Evolutionary conservation across 192 early-diverging fungal species (phyloP), one percentile per base, ranked within the genome.

Genomic region (Backusella psychrophila): DNA sequence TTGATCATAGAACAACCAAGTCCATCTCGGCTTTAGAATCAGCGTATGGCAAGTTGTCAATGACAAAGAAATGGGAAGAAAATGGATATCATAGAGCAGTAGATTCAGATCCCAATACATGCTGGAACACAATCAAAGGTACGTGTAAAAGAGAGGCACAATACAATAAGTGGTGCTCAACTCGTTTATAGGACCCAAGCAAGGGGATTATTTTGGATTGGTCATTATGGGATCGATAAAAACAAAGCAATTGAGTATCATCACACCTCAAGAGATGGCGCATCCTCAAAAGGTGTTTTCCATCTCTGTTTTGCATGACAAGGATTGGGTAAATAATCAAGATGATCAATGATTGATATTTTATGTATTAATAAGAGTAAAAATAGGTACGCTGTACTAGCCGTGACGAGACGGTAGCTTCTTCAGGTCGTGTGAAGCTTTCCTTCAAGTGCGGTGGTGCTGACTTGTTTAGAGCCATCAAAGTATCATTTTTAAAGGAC

Each of bases 161-260:
- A n/a, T n/a, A n/a, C n/a, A n/a, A n/a, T n/a, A n/a, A n/a, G n/a
- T n/a, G n/a, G 33, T 33, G 33, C 33, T 3, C 3, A 33, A 33
- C 33, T 33, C 33, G 33, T 33, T 1, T 33, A 49, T 79, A 82
- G 86, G 49, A 19, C 85, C 87, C 31, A 52, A 75, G 0, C 46
- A 53, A 0, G 86, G 82, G 29, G 87, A 89, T 72, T 87, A 84
- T 33, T 87, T 89, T 82, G 87, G 87, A 9, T 33, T 89, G n/a
- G 76, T 80, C 6, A 85, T 86, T 42, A 81, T 89, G 9, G 82
- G 76, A 31, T 68, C 71, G 34, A 14, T 66, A 6, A 69, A 69
- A 44, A 72, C 49, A 2, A 56, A 69, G 3, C 42, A 68, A 33
- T 44, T 78, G 14, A 78, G 52, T 8, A 73, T 78, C 17, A 42